Base-by-base conservation (phyloP, 1,284 basidiomycete genomes). In the Fistulina hepatica region DNA sequence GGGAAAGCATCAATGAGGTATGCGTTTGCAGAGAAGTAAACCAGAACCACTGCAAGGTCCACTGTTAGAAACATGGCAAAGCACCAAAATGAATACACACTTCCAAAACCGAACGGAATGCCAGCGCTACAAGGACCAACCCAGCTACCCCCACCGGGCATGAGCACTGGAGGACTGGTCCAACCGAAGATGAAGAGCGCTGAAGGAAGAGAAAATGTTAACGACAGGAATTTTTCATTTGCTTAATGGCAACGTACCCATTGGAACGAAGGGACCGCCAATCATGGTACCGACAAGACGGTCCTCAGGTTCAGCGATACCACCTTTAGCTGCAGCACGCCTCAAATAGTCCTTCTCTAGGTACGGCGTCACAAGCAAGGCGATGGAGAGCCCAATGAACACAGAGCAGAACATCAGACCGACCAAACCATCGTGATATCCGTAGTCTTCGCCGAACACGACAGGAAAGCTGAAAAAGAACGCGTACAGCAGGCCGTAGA, bases 341-440 rank as follows among this genome's bases (percentile, higher is more conserved):
- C 27, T 31, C 30, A 48, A 36, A 42, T 57, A 57, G 37, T 50
- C 56, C 56, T 50, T 64, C 61, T 48, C 65, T 58, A 37, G 57
- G 41, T 23, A 55, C 21, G 62, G 56, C 8, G 62, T 59, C 17
- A 61, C 30, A 21, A 56, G 47, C 24, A 63, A 55, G 6, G 59
- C 67, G 25, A 64, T 24, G 9, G 59, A 31, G 36, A 70, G 55
- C 4, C 69, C 69, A 26, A 67, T 47, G 22, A 65, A 60, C 36
- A 72, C 57, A 4, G 65, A 62, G 24, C 60, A 51, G 56, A 71
- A 70, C 6, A 62, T 61, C n/a, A 68, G 55, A 6, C 69, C 70
- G 11, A 56, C 59, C 23, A 64, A 34, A 15, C 67, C 65, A 7
- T 60, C 52, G 37, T 52, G 59, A 57, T 62, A 72, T 22, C 57